Evolutionary conservation across 73 alveolate genomes (phyloP).

Genomic region (Durusdinium trenchii): DNA sequence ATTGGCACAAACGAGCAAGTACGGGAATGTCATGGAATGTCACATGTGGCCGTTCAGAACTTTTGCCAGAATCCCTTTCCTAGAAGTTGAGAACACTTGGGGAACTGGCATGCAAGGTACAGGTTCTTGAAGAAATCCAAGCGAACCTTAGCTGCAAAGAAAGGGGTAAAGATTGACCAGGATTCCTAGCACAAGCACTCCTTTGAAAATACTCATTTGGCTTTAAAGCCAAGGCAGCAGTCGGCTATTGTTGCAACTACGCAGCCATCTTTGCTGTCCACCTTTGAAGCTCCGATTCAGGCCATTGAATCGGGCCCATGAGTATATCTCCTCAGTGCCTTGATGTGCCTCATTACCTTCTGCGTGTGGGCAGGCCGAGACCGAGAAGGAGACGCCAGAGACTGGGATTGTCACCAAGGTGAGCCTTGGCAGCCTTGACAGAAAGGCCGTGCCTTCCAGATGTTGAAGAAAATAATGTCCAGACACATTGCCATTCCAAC

Average conservation of each 20-base stretch:
- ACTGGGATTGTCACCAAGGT: background rate
- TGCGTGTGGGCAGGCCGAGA: background rate
- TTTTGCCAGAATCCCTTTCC: too few species aligned
- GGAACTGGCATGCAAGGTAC: background rate
- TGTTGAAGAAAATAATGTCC: too few species aligned
- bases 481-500: too few species aligned
- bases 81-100: too few species aligned
- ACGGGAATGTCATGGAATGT: too few species aligned
- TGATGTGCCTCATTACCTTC: too few species aligned
- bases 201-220: background rate
- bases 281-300: background rate
- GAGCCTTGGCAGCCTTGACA: background rate
- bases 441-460: background rate
- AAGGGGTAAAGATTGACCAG: background rate
- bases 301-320: background rate
- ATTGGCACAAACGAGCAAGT: too few species aligned
- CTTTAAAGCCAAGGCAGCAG: background rate
- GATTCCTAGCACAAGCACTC: background rate
- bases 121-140: constrained; percentile 10
- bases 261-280: background rate
- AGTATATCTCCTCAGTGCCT: background rate
- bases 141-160: constrained; percentile 35
- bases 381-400: background rate
- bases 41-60: too few species aligned
- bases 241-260: constrained; percentile 26